phyloP scores from a whole-genome alignment of 108 stramenopile species.

The Cyclostephanos tholiformis region DNA sequence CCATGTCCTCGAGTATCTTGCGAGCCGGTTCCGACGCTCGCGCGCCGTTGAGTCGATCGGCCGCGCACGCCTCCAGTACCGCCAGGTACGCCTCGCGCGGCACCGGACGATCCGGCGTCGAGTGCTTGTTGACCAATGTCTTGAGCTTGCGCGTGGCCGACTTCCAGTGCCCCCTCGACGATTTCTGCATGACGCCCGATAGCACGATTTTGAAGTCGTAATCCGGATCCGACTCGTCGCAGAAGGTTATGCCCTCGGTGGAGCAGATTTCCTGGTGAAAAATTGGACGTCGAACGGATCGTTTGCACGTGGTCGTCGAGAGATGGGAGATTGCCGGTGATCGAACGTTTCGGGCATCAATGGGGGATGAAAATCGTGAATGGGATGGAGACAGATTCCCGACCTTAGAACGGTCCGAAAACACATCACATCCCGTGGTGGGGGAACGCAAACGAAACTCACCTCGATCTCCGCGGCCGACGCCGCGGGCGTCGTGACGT shows the following conservation, averaged over 20 bases:
- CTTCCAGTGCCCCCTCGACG: slow-evolving; percentile 84
- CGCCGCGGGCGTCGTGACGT: slow-evolving; percentile 5
- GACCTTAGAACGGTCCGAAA: too few species aligned
- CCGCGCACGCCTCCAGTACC: slow-evolving; percentile 72
- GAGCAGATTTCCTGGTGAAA: slow-evolving; percentile 41
- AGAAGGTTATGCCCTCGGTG: slow-evolving; percentile 63
- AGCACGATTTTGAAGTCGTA: slow-evolving; percentile 74
- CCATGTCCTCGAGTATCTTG: slow-evolving; percentile 83
- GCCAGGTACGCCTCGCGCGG: slow-evolving; percentile 64
- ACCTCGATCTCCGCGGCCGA: slow-evolving; percentile 47
- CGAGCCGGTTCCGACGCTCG: slow-evolving; percentile 85
- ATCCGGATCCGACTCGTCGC: slow-evolving; percentile 76
- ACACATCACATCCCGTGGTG: too few species aligned
- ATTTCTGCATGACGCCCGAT: slow-evolving; percentile 52
- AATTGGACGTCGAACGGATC: too few species aligned
- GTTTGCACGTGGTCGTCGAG: too few species aligned
- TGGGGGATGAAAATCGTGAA: too few species aligned
- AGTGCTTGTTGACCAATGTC: slow-evolving; percentile 49
- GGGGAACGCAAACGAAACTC: slow-evolving; percentile 1
- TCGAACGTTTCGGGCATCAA: too few species aligned
- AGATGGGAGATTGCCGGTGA: too few species aligned
- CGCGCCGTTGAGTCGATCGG: slow-evolving; percentile 79
- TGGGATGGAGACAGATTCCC: too few species aligned
- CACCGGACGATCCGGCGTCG: slow-evolving; percentile 52
- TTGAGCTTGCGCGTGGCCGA: slow-evolving; percentile 78